Evolutionary conservation across 495 filamentous ascomycete species (phyloP).

Genomic region (Talaromyces nanjingensis): DNA sequence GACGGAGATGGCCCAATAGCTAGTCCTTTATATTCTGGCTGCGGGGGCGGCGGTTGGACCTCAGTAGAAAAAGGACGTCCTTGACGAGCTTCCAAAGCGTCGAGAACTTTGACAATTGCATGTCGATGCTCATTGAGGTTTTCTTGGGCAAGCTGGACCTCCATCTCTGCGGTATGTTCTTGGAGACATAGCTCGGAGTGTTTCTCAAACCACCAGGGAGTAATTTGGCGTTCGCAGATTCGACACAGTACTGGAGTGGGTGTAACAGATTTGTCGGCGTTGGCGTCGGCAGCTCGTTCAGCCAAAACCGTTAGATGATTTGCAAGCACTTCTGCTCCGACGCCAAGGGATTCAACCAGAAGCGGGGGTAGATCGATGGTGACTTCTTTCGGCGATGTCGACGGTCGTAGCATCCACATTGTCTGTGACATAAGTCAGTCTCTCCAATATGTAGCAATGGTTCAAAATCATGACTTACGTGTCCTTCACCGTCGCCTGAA

Average conservation of each 20-base stretch:
- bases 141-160: conserved; percentile 92
- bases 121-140: conserved; percentile 88
- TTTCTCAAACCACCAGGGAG: conserved; percentile 99
- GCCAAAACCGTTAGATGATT: conserved; percentile 86
- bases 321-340: conserved; percentile 90
- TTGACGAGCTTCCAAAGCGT: conserved; percentile 78
- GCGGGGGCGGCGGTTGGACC: conserved; percentile 36
- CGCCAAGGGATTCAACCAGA: conserved; percentile 89
- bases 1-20: conserved; percentile 66
- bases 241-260: conserved; percentile 88
- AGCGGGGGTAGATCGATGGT: conserved; percentile 88
- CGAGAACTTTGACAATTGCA: conserved; percentile 90
- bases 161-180: conserved; percentile 94
- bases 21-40: conserved; percentile 86
- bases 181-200: conserved; percentile 94
- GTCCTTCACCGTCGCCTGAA: conserved; percentile 75
- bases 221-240: conserved; percentile 95
- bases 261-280: conserved; percentile 74
- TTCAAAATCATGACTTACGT: conserved; percentile 51
- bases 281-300: conserved; percentile 83
- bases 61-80: conserved; percentile 60
- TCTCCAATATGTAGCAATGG: neutral
- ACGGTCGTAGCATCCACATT: conserved; percentile 99
- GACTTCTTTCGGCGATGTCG: conserved; percentile 78
- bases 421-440: conserved; percentile 48